phyloP scores from a whole-genome alignment of 2,329 filamentous ascomycete species.

The Amphichorda felina region DNA sequence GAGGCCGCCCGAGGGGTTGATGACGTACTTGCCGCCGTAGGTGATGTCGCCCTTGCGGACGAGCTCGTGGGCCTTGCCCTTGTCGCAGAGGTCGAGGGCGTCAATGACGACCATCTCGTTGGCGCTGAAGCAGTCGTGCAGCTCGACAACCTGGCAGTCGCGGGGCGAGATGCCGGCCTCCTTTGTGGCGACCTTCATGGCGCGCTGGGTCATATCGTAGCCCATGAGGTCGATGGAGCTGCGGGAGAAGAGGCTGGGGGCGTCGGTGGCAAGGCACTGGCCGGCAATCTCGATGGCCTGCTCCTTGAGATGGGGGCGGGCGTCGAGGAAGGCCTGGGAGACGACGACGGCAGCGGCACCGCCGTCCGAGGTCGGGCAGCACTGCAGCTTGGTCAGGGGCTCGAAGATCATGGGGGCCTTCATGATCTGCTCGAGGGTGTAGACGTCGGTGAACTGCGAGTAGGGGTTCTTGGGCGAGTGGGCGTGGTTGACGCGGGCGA shows the following conservation, averaged over 20 bases:
- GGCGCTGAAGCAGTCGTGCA: slow-evolving; percentile 94
- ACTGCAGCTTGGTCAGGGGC: slow-evolving; percentile 94
- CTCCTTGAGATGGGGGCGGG: slow-evolving; percentile 65
- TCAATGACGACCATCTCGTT: slow-evolving; percentile 92
- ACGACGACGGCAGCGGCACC: slow-evolving; percentile 82
- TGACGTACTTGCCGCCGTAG: slow-evolving; percentile 70
- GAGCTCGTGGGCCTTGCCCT: slow-evolving; percentile 83
- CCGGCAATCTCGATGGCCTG: slow-evolving; percentile 86
- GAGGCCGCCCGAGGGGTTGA: slow-evolving; percentile 89
- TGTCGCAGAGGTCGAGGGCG: slow-evolving; percentile 65
- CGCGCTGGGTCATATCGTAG: slow-evolving; percentile 69
- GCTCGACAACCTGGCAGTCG: slow-evolving; percentile 75
- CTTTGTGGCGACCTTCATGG: slow-evolving; percentile 54
- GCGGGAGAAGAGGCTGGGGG: slow-evolving; percentile 63
- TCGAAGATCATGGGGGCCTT: slow-evolving; percentile 66
- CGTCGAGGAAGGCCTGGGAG: slow-evolving; percentile 78
- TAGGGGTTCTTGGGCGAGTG: slow-evolving; percentile 92
- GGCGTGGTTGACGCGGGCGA: slow-evolving; percentile 82
- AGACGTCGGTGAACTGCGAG: slow-evolving; percentile 92
- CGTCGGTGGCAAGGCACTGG: slow-evolving; percentile 78
- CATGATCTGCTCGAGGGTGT: slow-evolving; percentile 74
- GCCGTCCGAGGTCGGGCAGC: slow-evolving; percentile 92
- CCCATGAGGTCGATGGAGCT: slow-evolving; percentile 83
- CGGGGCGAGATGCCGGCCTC: slow-evolving; percentile 59
- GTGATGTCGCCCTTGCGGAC: slow-evolving; percentile 83